Conservation (phyloP, 768 basidiomycete genomes). For the Sutorius australiensis region DNA sequence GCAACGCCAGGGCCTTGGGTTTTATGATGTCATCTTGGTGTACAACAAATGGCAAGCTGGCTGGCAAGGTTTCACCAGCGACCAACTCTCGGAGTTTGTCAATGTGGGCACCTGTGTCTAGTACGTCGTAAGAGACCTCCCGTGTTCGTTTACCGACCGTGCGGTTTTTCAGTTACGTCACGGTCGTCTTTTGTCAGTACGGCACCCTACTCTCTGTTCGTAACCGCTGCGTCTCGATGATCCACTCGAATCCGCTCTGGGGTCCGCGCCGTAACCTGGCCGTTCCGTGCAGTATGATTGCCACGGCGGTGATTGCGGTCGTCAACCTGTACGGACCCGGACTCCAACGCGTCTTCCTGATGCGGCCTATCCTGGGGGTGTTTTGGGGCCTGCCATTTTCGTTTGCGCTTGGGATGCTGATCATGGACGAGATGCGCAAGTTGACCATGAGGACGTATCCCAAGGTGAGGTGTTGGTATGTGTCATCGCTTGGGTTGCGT, state of each 20-base stretch:
- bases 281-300: constrained; percentile 33
- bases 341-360: constrained; percentile 21
- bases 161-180: constrained; percentile 32
- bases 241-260: constrained; percentile 31
- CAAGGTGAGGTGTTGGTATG: constrained; percentile 26
- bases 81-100: constrained; percentile 35
- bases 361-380: constrained; percentile 39
- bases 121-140: constrained; percentile 27
- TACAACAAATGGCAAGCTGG: constrained; percentile 39
- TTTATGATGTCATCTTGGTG: constrained; percentile 35
- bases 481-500: constrained; percentile 15
- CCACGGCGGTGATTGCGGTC: constrained; percentile 30
- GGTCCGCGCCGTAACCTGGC: constrained; percentile 36
- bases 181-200: constrained; percentile 30
- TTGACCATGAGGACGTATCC: constrained; percentile 43
- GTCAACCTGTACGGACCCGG: constrained; percentile 37
- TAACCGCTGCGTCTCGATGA: constrained; percentile 29
- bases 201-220: constrained; percentile 25
- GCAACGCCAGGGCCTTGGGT: constrained; percentile 31
- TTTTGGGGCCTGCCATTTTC: constrained; percentile 44
- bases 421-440: constrained; percentile 45
- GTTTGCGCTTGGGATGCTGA: constrained; percentile 41
- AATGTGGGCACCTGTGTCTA: constrained; percentile 40
- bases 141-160: neutral
- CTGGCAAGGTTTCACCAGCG: constrained; percentile 30